Percentiles rank a stretch among this genome's conserved stretches.
phyloP scores from a whole-genome alignment of 2,329 filamentous ascomycete species.

The Fusarium sp. region DNA sequence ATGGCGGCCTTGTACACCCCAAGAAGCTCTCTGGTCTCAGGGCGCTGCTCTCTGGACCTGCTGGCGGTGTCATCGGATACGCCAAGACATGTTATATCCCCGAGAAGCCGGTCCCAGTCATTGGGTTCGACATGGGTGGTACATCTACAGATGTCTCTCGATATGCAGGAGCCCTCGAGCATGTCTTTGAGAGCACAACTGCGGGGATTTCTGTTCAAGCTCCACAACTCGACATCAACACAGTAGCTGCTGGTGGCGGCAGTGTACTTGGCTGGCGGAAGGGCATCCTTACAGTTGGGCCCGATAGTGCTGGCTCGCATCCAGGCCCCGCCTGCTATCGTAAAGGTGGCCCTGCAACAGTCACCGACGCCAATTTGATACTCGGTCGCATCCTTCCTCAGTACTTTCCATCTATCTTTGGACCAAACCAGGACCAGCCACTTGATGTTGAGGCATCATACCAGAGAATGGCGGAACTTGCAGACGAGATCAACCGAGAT shows the following conservation, averaged over 20 bases:
- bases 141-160: no score
- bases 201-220: not conserved
- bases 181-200: not conserved
- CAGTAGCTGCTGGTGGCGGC: constrained; percentile 88
- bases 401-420: constrained; percentile 96
- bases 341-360: constrained; percentile 87
- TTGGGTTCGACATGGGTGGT: no score
- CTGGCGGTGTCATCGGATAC: constrained; percentile 93
- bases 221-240: constrained; percentile 93
- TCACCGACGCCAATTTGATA: constrained; percentile 90
- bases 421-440: constrained; percentile 85
- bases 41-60: constrained; percentile 88
- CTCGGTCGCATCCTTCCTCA: constrained; percentile 86
- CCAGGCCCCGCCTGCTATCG: constrained; percentile 91
- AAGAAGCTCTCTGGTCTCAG: constrained; percentile 85
- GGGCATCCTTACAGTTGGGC: constrained; percentile 66
- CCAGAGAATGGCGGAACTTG: constrained; percentile 72
- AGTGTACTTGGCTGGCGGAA: constrained; percentile 85
- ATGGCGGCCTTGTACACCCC: constrained; percentile 79
- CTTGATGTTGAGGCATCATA: constrained; percentile 74
- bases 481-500: no score
- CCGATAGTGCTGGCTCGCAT: constrained; percentile 88
- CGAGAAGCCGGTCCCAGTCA: no score
- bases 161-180: no score
- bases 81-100: constrained; percentile 60